These are phyloP conservation scores for Chloromonas sp. DNA, from an alignment of 163 green algal genomes.

Conservation along the genomic window DNA sequence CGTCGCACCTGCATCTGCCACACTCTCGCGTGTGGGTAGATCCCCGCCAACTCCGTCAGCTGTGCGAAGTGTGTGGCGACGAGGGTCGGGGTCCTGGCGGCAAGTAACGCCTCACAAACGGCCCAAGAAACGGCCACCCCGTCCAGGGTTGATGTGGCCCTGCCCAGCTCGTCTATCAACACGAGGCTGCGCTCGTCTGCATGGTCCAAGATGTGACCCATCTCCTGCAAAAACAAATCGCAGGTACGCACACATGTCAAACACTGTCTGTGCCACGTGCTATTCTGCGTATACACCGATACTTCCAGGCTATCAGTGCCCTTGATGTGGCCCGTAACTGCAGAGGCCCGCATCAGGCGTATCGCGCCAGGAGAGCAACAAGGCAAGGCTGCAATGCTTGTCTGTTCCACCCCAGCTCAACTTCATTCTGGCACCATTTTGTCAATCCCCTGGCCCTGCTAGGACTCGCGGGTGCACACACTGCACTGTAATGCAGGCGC, in stretches of 20 bases:
- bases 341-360: no score
- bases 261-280: no score
- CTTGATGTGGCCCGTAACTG: no score
- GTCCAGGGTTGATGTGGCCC: constrained; percentile 48
- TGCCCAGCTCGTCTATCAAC: constrained; percentile 88
- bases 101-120: constrained; percentile 35
- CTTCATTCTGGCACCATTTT: no score
- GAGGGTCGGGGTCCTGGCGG: constrained; percentile 22
- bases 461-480: no score
- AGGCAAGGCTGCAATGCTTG: no score
- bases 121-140: constrained; percentile 70
- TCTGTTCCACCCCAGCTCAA: no score
- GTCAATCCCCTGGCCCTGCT: no score
- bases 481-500: no score
- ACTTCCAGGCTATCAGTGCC: no score
- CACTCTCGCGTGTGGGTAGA: constrained; percentile 62
- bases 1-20: constrained; percentile 56
- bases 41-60: constrained; percentile 48
- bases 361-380: no score
- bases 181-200: constrained; percentile 61
- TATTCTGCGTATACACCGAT: no score
- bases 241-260: neutral
- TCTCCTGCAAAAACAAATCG: constrained; percentile 32
- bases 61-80: constrained; percentile 77
- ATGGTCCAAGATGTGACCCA: constrained; percentile 46